These are phyloP conservation scores for Termitomyces sp. DNA, from an alignment of 1,284 basidiomycete species.

Conservation along the genomic window DNA sequence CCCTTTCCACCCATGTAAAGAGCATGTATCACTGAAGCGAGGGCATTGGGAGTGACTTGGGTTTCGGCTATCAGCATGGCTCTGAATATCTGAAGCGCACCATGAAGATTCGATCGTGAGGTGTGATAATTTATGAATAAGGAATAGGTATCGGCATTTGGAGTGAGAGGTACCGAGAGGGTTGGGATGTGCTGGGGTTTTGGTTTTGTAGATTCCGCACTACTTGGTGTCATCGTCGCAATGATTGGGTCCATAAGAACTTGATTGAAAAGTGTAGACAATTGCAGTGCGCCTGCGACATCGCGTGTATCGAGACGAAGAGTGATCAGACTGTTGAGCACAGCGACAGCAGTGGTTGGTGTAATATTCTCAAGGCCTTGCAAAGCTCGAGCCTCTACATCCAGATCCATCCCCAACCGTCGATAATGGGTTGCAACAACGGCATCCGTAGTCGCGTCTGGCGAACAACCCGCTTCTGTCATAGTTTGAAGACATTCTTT, in stretches of 20 bases:
- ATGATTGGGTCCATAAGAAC: constrained; percentile 18
- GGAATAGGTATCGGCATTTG: constrained; percentile 58
- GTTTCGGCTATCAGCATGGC: constrained; percentile 41
- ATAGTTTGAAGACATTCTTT: constrained; percentile 48
- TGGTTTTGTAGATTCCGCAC: background rate
- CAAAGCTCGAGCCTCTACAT: constrained; percentile 49
- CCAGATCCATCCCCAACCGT: constrained; percentile 50
- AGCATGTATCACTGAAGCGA: constrained; percentile 51
- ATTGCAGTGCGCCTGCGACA: constrained; percentile 35
- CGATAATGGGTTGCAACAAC: constrained; percentile 55
- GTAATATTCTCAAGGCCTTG: constrained; percentile 38
- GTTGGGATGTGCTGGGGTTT: background rate
- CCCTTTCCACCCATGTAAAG: constrained; percentile 45
- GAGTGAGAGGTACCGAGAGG: constrained; percentile 23
- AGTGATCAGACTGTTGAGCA: constrained; percentile 62
- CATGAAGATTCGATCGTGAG: constrained; percentile 37
- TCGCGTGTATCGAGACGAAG: constrained; percentile 55
- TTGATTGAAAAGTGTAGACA: constrained; percentile 46
- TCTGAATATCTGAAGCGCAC: constrained; percentile 41
- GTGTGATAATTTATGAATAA: constrained; percentile 58
- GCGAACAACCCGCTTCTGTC: constrained; percentile 47
- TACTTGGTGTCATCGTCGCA: constrained; percentile 25
- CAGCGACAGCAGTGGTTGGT: constrained; percentile 36
- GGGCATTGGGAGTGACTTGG: constrained; percentile 39
- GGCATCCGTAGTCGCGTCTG: constrained; percentile 54